Evolutionary conservation across 2,329 filamentous ascomycete species (phyloP).

Genomic region (Sporothrix mexicana): DNA sequence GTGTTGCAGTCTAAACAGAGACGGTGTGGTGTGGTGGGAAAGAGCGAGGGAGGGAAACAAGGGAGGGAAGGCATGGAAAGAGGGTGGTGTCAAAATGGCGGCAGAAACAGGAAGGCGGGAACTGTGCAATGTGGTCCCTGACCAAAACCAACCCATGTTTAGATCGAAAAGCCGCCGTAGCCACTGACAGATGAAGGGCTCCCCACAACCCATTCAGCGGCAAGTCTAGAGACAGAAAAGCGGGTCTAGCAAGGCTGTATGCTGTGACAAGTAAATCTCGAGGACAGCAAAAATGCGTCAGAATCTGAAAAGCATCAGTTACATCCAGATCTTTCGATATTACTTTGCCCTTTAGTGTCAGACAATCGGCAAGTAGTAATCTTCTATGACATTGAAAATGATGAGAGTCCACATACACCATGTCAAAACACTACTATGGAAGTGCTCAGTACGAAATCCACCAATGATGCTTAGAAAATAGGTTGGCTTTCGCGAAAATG

Average conservation of each 20-base stretch:
- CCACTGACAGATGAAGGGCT: background rate
- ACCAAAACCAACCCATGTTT: background rate
- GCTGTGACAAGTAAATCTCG: background rate
- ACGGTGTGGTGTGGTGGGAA: background rate
- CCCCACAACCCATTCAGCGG: background rate
- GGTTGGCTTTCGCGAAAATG: no score
- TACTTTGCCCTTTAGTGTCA: no score
- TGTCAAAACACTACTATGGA: no score
- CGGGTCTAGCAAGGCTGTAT: background rate
- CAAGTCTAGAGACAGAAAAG: background rate
- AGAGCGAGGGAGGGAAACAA: background rate
- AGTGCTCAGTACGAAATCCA: no score
- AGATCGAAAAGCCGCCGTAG: conserved; percentile 9
- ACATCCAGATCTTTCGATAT: no score
- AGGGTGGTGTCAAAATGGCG: conserved; percentile 6
- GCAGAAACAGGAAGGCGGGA: conserved; percentile 9
- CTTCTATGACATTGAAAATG: no score
- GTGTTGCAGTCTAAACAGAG: background rate
- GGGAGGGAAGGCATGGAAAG: background rate
- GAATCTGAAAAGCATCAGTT: no score
- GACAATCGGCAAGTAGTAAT: no score
- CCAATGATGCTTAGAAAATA: no score
- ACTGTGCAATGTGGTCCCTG: background rate
- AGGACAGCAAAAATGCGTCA: no score
- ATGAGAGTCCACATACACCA: no score